phyloP scores from a whole-genome alignment of 306 rosid species.

The Carpinus viminea region DNA sequence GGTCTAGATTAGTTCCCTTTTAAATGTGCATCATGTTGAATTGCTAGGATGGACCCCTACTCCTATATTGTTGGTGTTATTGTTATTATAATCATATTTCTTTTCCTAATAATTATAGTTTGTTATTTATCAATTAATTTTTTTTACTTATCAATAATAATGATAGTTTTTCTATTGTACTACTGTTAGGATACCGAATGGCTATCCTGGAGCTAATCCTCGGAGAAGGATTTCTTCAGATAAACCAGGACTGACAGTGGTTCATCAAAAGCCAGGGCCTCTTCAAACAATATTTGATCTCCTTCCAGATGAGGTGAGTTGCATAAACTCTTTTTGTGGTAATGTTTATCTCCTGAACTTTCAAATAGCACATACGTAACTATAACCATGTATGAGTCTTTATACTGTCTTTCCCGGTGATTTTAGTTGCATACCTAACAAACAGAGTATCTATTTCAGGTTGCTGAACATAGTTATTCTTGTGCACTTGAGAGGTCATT shows the following conservation, averaged over 20 bases:
- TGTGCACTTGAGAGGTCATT: constrained; percentile 99
- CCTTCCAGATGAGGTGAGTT: constrained; percentile 78
- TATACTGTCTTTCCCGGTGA: constrained; percentile 12
- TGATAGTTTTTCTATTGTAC: constrained; percentile 4
- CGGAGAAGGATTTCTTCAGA: constrained; percentile 75
- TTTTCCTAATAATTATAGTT: background rate
- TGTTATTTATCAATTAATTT: background rate
- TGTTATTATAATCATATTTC: background rate
- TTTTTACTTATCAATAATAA: background rate
- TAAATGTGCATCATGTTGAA: constrained; percentile 3
- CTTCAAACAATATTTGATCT: constrained; percentile 89
- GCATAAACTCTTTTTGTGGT: constrained; percentile 26
- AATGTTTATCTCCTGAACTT: constrained; percentile 14
- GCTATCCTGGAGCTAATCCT: constrained; percentile 68
- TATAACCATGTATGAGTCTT: background rate
- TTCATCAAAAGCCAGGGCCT: constrained; percentile 96
- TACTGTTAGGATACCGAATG: constrained; percentile 54
- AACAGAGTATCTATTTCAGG: constrained; percentile 54
- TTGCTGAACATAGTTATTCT: constrained; percentile 89
- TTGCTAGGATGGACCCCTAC: constrained; percentile 1
- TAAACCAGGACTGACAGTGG: constrained; percentile 76
- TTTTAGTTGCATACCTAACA: constrained; percentile 36
- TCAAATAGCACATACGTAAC: background rate
- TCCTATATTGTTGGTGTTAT: constrained; percentile 18
- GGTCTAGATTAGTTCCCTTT: constrained; percentile 11